Percentiles rank a stretch among this genome's conserved stretches.
phyloP scores from a whole-genome alignment of 176 grass and related monocot genomes.

The Triticum timopheevii region DNA sequence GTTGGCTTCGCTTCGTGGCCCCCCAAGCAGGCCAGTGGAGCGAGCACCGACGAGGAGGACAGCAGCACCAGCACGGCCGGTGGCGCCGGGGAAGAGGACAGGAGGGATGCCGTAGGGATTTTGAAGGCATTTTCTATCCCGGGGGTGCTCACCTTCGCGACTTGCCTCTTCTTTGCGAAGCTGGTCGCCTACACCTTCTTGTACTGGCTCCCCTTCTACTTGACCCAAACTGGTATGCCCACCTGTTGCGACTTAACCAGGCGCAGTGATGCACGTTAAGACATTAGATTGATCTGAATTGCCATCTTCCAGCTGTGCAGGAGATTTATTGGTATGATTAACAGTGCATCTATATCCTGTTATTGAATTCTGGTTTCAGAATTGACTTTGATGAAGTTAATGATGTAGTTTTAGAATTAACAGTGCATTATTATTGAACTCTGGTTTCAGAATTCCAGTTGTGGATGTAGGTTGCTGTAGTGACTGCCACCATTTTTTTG shows the following conservation, averaged over 20 bases:
- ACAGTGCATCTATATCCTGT: neutral
- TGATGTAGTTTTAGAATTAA: too few species aligned
- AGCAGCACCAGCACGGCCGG: neutral
- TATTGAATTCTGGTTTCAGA: neutral
- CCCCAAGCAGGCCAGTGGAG: slow-evolving; percentile 6
- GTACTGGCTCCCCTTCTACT: slow-evolving; percentile 80
- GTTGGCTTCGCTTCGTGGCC: slow-evolving; percentile 36
- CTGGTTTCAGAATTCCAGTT: neutral
- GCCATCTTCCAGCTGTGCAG: neutral
- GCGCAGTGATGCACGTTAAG: neutral
- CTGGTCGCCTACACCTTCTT: slow-evolving; percentile 69
- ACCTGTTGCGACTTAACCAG: neutral
- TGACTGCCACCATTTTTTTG: neutral
- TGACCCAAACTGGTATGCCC: slow-evolving; percentile 55
- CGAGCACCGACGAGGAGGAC: slow-evolving; percentile 46
- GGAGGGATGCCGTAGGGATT: slow-evolving; percentile 51
- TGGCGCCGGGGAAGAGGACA: slow-evolving; percentile 9
- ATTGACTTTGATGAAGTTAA: neutral
- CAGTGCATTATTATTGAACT: neutral
- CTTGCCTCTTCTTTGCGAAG: slow-evolving; percentile 79
- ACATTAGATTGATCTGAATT: neutral
- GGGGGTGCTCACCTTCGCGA: slow-evolving; percentile 54
- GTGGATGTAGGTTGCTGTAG: neutral
- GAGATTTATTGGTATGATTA: neutral
- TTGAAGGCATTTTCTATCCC: slow-evolving; percentile 51